These are phyloP conservation scores for Rauvolfia tetraphylla DNA, from an alignment of 257 asterid genomes.

Conservation along the genomic window DNA sequence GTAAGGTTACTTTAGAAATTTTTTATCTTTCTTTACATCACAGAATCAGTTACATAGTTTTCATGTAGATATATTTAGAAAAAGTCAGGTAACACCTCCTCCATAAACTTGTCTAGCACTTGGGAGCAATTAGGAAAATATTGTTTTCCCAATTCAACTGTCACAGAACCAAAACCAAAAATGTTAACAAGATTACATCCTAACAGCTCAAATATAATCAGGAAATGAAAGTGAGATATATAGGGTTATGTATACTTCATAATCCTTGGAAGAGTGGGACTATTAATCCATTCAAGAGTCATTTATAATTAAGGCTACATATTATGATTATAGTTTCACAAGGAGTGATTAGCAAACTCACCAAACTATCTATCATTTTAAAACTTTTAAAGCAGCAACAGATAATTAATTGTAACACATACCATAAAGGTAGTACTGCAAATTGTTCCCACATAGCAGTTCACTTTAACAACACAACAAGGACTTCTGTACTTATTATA, in stretches of 20 bases:
- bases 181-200: not conserved
- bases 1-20: too few relatives aligned
- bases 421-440: not conserved
- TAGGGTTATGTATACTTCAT: not conserved
- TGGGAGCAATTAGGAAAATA: too few relatives aligned
- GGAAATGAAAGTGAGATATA: not conserved
- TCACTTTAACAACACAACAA: too few relatives aligned
- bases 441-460: not conserved
- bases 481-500: too few relatives aligned
- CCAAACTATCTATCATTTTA: too few relatives aligned
- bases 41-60: too few relatives aligned
- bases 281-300: too few relatives aligned
- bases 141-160: slow-evolving; percentile 69
- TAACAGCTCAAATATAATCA: not conserved
- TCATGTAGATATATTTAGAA: too few relatives aligned
- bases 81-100: slow-evolving; percentile 51
- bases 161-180: slow-evolving; percentile 17
- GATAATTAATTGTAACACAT: not conserved
- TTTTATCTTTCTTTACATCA: too few relatives aligned
- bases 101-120: slow-evolving; percentile 64
- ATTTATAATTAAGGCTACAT: not conserved
- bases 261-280: not conserved
- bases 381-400: not conserved
- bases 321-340: not conserved
- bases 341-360: not conserved